phyloP scores from a whole-genome alignment of 2,329 filamentous ascomycete genomes.

The Ceratocystis cubensis region DNA sequence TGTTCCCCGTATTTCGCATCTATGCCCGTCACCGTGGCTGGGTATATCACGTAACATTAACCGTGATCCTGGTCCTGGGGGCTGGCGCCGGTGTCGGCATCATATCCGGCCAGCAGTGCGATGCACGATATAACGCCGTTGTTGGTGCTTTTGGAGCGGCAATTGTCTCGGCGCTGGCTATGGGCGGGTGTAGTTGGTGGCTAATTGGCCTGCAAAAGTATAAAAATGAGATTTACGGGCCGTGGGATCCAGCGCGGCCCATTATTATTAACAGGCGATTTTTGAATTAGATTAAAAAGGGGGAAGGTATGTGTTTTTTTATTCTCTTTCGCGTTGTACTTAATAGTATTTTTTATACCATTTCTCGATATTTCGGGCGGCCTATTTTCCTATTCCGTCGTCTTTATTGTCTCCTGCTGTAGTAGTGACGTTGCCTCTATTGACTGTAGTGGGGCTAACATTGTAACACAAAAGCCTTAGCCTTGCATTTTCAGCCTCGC shows the following conservation, averaged over 20 bases:
- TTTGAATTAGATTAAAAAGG: slow-evolving; percentile 31
- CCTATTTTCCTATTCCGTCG: background rate
- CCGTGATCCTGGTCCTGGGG: slow-evolving; percentile 60
- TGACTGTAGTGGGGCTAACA: background rate
- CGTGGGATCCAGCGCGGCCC: slow-evolving; percentile 91
- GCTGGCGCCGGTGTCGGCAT: slow-evolving; percentile 68
- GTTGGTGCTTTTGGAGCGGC: slow-evolving; percentile 65
- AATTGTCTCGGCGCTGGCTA: slow-evolving; percentile 61
- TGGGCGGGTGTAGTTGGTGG: slow-evolving; percentile 97
- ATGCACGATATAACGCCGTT: slow-evolving; percentile 39
- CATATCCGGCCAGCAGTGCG: slow-evolving; percentile 42
- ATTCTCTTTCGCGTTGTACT: background rate
- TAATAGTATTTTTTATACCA: background rate
- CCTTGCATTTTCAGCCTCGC: slow-evolving; percentile 5
- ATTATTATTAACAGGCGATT: slow-evolving; percentile 59
- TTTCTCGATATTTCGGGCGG: background rate
- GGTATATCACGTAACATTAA: slow-evolving; percentile 66
- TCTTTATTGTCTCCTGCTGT: background rate
- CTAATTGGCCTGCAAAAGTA: slow-evolving; percentile 94
- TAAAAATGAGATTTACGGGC: slow-evolving; percentile 96
- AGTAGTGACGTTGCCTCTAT: background rate
- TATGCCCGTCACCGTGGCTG: slow-evolving; percentile 73
- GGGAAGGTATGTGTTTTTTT: background rate
- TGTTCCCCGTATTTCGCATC: slow-evolving; percentile 94
- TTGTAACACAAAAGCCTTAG: background rate